Conservation (phyloP, 495 filamentous ascomycete species). For the Aspergillus bridgeri region DNA sequence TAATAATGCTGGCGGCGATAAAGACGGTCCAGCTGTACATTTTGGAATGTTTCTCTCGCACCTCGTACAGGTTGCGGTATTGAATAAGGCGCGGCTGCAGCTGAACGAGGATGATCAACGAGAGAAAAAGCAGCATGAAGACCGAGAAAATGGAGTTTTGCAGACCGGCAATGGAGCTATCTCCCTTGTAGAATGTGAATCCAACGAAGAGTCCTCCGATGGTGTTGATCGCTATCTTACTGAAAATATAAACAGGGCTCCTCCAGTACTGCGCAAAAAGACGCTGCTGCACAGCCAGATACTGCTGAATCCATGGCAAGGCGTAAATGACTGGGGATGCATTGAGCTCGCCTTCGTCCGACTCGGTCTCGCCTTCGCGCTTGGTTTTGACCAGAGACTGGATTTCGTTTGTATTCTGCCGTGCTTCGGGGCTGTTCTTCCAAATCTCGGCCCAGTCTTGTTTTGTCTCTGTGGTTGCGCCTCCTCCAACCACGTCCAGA, state of each 20-base stretch:
- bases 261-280: conserved; percentile 48
- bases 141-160: conserved; percentile 81
- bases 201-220: conserved; percentile 64
- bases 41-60: conserved; percentile 73
- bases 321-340: conserved; percentile 39
- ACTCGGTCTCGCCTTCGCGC: conserved; percentile 6
- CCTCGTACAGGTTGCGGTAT: conserved; percentile 68
- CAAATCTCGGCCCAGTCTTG: conserved; percentile 74
- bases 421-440: conserved; percentile 64
- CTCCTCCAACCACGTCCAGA: conserved; percentile 79
- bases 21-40: conserved; percentile 74
- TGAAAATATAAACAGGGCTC: conserved; percentile 43
- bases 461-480: conserved; percentile 60
- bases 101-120: conserved; percentile 69
- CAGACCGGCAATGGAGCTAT: conserved; percentile 66
- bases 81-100: conserved; percentile 63
- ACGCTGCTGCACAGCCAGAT: conserved; percentile 16
- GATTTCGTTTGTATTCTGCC: not conserved
- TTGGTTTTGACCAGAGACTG: not conserved
- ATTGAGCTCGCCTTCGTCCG: conserved; percentile 48
- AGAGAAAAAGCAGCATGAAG: conserved; percentile 75
- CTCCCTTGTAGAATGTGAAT: conserved; percentile 73
- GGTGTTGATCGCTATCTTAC: conserved; percentile 47
- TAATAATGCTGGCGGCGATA: conserved; percentile 60
- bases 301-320: not conserved